Evolutionary conservation across 495 filamentous ascomycete species (phyloP), one percentile per base, ranked within the genome.

Genomic region (Aspergillus haitiensis): DNA sequence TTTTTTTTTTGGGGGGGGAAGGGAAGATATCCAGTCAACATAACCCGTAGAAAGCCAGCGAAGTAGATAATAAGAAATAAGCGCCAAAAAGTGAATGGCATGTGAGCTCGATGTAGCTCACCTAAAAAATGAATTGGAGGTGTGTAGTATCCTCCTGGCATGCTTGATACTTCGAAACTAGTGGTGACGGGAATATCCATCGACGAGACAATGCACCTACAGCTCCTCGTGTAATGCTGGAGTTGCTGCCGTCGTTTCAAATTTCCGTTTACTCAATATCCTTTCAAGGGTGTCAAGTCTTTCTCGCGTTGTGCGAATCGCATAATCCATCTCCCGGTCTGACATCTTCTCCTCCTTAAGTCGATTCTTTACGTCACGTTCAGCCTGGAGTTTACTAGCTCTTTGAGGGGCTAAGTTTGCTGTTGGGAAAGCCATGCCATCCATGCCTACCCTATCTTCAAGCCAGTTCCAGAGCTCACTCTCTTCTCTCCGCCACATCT

Each of bases 401-500:
- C 46, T 45, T 53, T 66, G 53, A 32, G 61, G 58, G 47, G 60
- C 34, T 53, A 64, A 60, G 34, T 73, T 67, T 27, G 68, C 64
- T 2, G 62, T 72, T 32, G 77, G 69, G 37, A 79, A 73, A 9
- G 78, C 74, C 58, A 90, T 72, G n/a, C 84, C 81, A 53, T 91
- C 86, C 70, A 93, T 78, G 5, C 89, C 90, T 1, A 90, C 85
- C 11, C 94, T 79, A 57, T 97, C 89, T 65, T 99, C 94, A 10
- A 99, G 77, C 94, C 94, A 99, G 52, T 89, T 86, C 95, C 95
- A 99, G 8, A 98, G 76, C 55, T 93, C 91, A 64, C 84, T 90
- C 69, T 98, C 94, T 67, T 98, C 94, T 15, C 83, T 76, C 15
- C 85, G 82, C 94, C 94, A 98, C 64, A 97, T 87, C 73, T 96